A percentile compares a stretch with the other conserved stretches of the same genome.
These are phyloP conservation scores for Panicum miliaceum DNA, from an alignment of 176 grass and related monocot species.

Conservation along the genomic window DNA sequence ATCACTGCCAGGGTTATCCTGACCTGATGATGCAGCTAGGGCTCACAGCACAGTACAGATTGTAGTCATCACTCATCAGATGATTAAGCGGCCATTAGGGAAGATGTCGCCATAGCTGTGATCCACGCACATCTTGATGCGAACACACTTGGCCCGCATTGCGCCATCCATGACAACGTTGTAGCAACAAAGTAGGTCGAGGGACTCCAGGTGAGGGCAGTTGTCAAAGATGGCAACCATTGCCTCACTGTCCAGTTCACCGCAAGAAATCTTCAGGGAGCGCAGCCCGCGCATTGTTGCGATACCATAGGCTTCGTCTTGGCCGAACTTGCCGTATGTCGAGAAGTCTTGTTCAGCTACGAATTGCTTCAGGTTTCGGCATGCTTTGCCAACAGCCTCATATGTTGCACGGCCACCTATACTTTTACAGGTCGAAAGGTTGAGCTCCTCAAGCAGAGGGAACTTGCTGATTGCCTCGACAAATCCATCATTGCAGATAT, in stretches of 20 bases:
- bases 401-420: background rate
- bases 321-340: background rate
- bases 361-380: background rate
- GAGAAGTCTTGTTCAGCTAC: background rate
- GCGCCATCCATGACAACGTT: background rate
- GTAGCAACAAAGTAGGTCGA: slow-evolving; percentile 14
- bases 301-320: background rate
- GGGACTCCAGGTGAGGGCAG: slow-evolving; percentile 18
- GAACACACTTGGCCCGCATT: background rate
- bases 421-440: background rate
- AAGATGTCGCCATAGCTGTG: no score
- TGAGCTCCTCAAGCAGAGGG: background rate
- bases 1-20: no score
- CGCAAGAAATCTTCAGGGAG: background rate
- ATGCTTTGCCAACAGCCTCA: background rate
- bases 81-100: no score
- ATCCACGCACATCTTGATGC: no score
- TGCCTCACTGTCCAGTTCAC: background rate
- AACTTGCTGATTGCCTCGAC: background rate
- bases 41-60: no score
- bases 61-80: no score
- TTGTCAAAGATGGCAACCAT: slow-evolving; percentile 27
- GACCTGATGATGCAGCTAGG: no score
- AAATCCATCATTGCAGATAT: background rate
- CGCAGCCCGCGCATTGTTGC: background rate